Evolutionary conservation across 2,329 filamentous ascomycete species (phyloP), one percentile per base, ranked within the genome.

Genomic region (Didymella pomorum): DNA sequence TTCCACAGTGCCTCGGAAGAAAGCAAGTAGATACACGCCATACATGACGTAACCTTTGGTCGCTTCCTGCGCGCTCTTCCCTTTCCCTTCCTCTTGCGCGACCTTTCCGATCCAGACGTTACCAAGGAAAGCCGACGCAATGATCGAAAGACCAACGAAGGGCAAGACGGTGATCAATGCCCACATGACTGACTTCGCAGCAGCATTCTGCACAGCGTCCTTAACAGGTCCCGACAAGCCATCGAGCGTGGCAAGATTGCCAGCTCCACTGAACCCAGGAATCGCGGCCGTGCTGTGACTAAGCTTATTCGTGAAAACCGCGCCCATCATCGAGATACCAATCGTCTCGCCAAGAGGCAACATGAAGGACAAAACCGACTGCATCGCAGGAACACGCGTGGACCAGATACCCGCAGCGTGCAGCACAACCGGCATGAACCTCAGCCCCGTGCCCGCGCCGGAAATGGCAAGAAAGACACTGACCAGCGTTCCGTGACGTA

Each of bases 391-490:
- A 12, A 89, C 83, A 26, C 82, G 76, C 4, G 80, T 73, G 0
- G 84, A 85, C 73, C 87, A 89, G 58, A 87, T 83, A 0, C 84
- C 88, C 0, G 88, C 81, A 0, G 83, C 86, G 61, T 91, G 88
- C 0, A 91, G 79, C 0, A 83, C 82, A 0, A 81, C 81, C 3
- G 86, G 86, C 83, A 89, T 90, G 67, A 89, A 83, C n/a, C 87
- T 81, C 12, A 89, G 73, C 0, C 87, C 88, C 0, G 84, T 86
- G 0, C 89, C 88, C 0, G 81, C 81, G 1, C 88, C 88, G 0
- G 86, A 81, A 1, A 91, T 72, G 0, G 83, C 87, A 78, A 91
- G 86, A 82, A 90, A 89, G 25, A 84, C 87, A 63, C 86, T 89
- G 21, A 90, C 82, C 8, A 84, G 73, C 0, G 78, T 70, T 0